Base-by-base conservation (phyloP, 1,284 basidiomycete species). In the Leccinum fallax region DNA sequence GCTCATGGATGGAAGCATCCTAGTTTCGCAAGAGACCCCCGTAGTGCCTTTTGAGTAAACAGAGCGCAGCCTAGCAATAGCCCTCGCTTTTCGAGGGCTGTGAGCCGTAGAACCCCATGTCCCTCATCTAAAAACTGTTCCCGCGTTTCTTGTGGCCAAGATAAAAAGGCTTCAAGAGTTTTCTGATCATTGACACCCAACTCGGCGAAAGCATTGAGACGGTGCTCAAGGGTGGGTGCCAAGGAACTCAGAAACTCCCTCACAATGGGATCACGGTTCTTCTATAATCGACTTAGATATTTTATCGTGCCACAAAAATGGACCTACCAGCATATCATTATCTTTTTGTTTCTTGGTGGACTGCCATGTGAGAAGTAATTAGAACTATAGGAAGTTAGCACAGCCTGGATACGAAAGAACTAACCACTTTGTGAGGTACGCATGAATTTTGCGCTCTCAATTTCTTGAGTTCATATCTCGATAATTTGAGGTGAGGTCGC, bases 161-260 rank as follows among this genome's bases (percentile, higher is more conserved):
- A 62, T 15, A 71, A 28, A 58, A 73, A 65, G 16, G 60, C 64
- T 13, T 53, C 52, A 36, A 73, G 61, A 6, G 64, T 69, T 46
- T 55, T 49, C 60, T 57, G 40, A 40, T 72, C 66, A 51, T 67
- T 66, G 54, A 76, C 55, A 26, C 71, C 74, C 40, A 74, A 38
- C 54, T 53, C 24, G 5, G 55, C 38, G 43, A 76, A 76, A 7
- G 60, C 62, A 38, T 63, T 60, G 7, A 67, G 30, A 51, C 59
- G 65, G 15, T 59, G 59, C 59, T 65, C 64, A 4, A 76, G 69
- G 54, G 36, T 64, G 6, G 73, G 71, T 30, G 32, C 40, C 49
- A 71, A 36, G 34, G 73, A 69, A 36, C 46, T 1, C 46, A 76
- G 48, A 56, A 74, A 74, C 16, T 63, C 57, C 30, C 5, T 60